Percentiles rank a stretch among this genome's conserved stretches.
phyloP scores from a whole-genome alignment of 2,329 filamentous ascomycete genomes.

The Beauveria rudraprayagi region DNA sequence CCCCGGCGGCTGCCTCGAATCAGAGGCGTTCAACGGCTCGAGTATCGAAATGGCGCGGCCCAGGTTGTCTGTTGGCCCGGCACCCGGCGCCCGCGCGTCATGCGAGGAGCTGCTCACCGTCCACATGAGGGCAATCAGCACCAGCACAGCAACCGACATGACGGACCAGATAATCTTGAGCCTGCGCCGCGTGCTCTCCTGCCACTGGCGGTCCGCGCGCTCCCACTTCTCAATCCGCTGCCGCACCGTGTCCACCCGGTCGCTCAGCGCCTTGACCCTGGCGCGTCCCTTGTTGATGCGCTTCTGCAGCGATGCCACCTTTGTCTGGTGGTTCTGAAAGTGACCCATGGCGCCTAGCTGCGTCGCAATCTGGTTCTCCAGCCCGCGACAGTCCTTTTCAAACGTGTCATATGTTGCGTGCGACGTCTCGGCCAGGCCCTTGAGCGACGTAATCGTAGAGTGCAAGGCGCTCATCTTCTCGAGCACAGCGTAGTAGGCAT shows the following conservation, averaged over 20 bases:
- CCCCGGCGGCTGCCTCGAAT: constrained; percentile 13
- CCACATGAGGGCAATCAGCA: constrained; percentile 37
- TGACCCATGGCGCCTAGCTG: constrained; percentile 54
- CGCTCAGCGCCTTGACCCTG: constrained; percentile 51
- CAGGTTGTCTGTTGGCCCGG: background rate
- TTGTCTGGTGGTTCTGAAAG: constrained; percentile 57
- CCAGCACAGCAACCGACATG: constrained; percentile 39
- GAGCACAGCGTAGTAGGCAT: constrained; percentile 65
- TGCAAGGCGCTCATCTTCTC: constrained; percentile 60
- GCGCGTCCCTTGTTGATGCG: constrained; percentile 53
- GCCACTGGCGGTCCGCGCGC: constrained; percentile 56
- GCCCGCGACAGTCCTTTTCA: constrained; percentile 46
- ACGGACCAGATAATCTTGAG: constrained; percentile 57
- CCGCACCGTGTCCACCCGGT: constrained; percentile 56
- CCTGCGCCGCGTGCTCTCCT: constrained; percentile 57
- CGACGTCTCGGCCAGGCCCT: constrained; percentile 57
- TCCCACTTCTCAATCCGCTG: constrained; percentile 61
- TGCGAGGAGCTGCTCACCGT: constrained; percentile 15
- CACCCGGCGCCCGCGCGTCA: background rate
- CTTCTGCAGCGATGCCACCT: constrained; percentile 52
- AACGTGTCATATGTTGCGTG: constrained; percentile 52
- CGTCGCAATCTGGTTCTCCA: constrained; percentile 50
- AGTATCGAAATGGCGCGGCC: constrained; percentile 10
- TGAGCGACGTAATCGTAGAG: constrained; percentile 54
- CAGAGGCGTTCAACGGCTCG: constrained; percentile 12